Conservation (phyloP, 2,329 filamentous ascomycete genomes). For the Chalaropsis thielavioides region DNA sequence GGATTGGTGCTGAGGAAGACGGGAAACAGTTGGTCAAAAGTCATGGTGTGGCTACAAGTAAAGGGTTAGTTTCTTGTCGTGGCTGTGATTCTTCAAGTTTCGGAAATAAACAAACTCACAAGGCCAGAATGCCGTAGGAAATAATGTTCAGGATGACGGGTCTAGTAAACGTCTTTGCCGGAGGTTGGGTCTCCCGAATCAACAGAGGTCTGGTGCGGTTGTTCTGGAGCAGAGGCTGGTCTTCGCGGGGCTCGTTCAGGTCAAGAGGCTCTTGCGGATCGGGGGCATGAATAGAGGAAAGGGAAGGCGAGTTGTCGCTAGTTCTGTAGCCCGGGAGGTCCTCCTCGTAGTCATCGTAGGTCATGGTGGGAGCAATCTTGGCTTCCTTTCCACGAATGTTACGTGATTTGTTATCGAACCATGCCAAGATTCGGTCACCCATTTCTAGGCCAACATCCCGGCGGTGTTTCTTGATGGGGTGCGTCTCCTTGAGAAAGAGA, state of each 20-base stretch:
- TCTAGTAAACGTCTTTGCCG: conserved; percentile 55
- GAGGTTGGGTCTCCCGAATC: conserved; percentile 20
- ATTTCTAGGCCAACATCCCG: conserved; percentile 63
- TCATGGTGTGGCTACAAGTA: conserved; percentile 71
- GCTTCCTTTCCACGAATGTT: neutral
- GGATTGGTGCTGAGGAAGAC: conserved; percentile 67
- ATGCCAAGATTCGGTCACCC: conserved; percentile 52
- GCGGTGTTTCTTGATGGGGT: conserved; percentile 62
- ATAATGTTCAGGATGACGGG: conserved; percentile 79
- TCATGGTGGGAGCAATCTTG: neutral
- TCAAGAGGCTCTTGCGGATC: conserved; percentile 26
- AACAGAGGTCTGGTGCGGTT: neutral
- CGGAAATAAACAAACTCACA: conserved; percentile 47
- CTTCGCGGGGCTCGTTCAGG: conserved; percentile 22
- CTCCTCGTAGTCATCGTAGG: conserved; percentile 34
- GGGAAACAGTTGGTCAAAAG: conserved; percentile 84
- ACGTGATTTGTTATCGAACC: conserved; percentile 23
- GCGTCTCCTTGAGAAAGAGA: conserved; percentile 87
- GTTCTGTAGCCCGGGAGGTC: conserved; percentile 55
- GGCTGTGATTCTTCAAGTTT: conserved; percentile 19
- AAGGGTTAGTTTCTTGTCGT: neutral
- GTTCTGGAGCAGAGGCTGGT: conserved; percentile 10
- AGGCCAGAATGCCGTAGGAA: conserved; percentile 82
- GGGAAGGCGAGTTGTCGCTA: conserved; percentile 39
- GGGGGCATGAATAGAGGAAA: conserved; percentile 25